Evolutionary conservation across 768 basidiomycete genomes (phyloP).

Genomic region (Lactifluus rugatus): DNA sequence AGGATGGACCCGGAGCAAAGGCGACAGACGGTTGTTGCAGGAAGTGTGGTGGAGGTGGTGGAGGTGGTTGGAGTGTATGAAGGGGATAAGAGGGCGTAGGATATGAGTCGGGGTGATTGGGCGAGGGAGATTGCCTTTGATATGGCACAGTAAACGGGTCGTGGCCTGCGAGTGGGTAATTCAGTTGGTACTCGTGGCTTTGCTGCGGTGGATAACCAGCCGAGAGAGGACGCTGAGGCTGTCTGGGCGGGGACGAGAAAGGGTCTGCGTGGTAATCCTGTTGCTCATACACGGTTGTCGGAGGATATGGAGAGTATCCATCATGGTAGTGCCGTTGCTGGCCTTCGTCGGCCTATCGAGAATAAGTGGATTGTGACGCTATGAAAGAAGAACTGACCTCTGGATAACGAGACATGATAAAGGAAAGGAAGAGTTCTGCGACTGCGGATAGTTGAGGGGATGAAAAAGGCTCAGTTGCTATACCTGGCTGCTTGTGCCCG

Average conservation of each 20-base stretch:
- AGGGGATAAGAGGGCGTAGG: slow-evolving; percentile 6
- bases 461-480: neutral
- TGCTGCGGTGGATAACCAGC: slow-evolving; percentile 19
- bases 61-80: slow-evolving; percentile 10
- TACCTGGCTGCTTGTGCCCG: no score
- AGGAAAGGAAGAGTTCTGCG: neutral
- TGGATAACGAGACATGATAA: slow-evolving; percentile 33
- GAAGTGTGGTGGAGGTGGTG: neutral
- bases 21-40: neutral
- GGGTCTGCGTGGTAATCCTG: slow-evolving; percentile 33
- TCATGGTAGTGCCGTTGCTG: slow-evolving; percentile 59
- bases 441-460: neutral
- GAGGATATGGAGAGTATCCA: slow-evolving; percentile 45
- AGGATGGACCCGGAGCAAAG: neutral
- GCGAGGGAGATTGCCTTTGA: slow-evolving; percentile 21
- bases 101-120: slow-evolving; percentile 20
- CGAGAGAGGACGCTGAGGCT: slow-evolving; percentile 13
- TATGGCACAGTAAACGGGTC: slow-evolving; percentile 16
- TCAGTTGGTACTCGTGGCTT: slow-evolving; percentile 2
- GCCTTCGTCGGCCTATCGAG: slow-evolving; percentile 48
- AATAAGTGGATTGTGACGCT: neutral
- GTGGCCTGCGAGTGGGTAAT: slow-evolving; percentile 22
- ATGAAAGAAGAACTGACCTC: slow-evolving; percentile 27
- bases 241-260: slow-evolving; percentile 27
- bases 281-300: slow-evolving; percentile 26